A percentile compares a stretch with the other conserved stretches of the same genome.
Conservation (phyloP, 768 basidiomycete species). For the Lentinula raphanica region DNA sequence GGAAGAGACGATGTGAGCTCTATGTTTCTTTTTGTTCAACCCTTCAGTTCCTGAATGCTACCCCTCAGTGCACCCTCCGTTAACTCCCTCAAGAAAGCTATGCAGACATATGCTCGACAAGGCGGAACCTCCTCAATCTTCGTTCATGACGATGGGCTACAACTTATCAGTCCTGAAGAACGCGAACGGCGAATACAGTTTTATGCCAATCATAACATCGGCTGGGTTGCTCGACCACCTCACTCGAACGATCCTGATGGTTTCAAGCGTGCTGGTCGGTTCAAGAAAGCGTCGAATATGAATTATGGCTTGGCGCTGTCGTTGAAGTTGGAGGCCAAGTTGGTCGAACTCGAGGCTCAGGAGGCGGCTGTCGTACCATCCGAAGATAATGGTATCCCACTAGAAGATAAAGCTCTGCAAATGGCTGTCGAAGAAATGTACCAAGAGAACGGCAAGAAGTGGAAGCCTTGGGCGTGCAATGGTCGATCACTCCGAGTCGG, state of each 20-base stretch:
- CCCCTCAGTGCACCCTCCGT: slow-evolving; percentile 63
- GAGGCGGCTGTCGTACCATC: slow-evolving; percentile 25
- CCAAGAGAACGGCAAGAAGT: slow-evolving; percentile 49
- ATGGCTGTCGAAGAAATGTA: slow-evolving; percentile 72
- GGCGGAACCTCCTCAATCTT: slow-evolving; percentile 78
- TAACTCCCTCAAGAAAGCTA: slow-evolving; percentile 74
- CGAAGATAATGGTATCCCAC: slow-evolving; percentile 32
- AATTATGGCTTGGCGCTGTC: slow-evolving; percentile 72
- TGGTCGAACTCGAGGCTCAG: slow-evolving; percentile 39
- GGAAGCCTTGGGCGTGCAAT: slow-evolving; percentile 75
- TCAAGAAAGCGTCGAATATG: slow-evolving; percentile 92
- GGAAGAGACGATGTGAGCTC: slow-evolving; percentile 73
- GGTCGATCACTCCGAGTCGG: slow-evolving; percentile 72
- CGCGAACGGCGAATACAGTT: slow-evolving; percentile 62
- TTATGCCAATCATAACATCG: slow-evolving; percentile 74
- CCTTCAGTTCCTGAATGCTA: neutral
- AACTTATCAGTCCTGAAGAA: slow-evolving; percentile 57
- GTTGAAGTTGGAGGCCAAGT: slow-evolving; percentile 54
- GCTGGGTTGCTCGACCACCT: slow-evolving; percentile 77
- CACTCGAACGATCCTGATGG: slow-evolving; percentile 59
- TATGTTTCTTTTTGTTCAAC: neutral
- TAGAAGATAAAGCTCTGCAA: slow-evolving; percentile 71
- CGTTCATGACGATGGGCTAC: slow-evolving; percentile 81
- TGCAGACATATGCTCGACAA: slow-evolving; percentile 90
- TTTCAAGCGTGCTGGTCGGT: slow-evolving; percentile 77